Base-by-base conservation (phyloP, 2,329 filamentous ascomycete genomes). In the Colletotrichum spinosum region DNA sequence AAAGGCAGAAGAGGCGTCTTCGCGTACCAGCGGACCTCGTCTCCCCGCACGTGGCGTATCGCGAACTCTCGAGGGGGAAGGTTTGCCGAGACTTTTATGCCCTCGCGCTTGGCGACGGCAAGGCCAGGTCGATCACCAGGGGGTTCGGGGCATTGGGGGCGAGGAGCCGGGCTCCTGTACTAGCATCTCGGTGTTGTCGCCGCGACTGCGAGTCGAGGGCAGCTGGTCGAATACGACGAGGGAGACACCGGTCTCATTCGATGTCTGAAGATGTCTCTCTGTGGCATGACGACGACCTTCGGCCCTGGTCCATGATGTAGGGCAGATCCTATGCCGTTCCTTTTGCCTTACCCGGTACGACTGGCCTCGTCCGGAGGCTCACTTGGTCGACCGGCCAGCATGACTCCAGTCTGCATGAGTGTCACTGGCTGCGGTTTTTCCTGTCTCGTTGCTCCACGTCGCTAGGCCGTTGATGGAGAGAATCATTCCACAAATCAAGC, bases 21-120 rank as follows among this genome's bases (percentile, higher is more conserved):
- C 58, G 58, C 52, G 55, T 56, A 45, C 42, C 58, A 11, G 56
- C 52, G 25, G 46, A 50, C 51, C 58, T 53, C 39, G 35, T 39
- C 17, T 45, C 56, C 58, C 63, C 42, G 58, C 63, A 66, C 63
- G 63, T 66, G 63, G 58, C 63, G 63, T 44, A 15, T 35, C 37
- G 37, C 53, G 63, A 53, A 57, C 63, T 57, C 48, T 62, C 59
- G 52, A 52, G 41, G 34, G 46, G 52, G 58, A 63, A 66, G 58
- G 58, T 66, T 66, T 65, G 58, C 63, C 58, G 63, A 65, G 63
- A 45, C 52, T 55, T 65, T 65, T 46, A 65, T 65, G 63, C 63
- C 58, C 44, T 63, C 46, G 49, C 58, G 25, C 63, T 62, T 62
- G 58, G 63, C 63, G 52, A 34, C 51, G 46, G 58, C 63, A 63